Conservation (phyloP, 306 rosid genomes). For the Comarum palustre region DNA sequence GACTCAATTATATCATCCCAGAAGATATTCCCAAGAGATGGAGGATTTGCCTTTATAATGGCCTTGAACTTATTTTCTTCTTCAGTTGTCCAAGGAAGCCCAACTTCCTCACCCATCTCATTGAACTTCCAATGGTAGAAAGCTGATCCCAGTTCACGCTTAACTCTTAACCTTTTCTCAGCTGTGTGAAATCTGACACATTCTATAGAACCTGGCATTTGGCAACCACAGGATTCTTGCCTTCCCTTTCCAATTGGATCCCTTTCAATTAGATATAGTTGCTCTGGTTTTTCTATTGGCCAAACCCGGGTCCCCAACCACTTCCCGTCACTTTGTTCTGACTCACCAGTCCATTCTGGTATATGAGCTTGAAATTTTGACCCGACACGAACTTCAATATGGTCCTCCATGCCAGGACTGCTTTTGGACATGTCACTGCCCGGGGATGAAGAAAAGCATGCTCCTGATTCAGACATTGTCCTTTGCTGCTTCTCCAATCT, state of each 20-base stretch:
- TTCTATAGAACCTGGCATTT: constrained; percentile 46
- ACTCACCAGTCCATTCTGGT: constrained; percentile 55
- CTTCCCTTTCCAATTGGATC: constrained; percentile 87
- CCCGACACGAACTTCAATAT: constrained; percentile 37
- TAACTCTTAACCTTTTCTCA: constrained; percentile 58
- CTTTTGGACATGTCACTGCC: constrained; percentile 31
- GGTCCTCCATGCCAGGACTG: constrained; percentile 21
- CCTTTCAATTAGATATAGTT: constrained; percentile 50
- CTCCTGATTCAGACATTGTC: constrained; percentile 22
- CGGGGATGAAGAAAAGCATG: constrained; percentile 32
- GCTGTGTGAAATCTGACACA: constrained; percentile 65
- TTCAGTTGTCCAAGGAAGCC: constrained; percentile 46
- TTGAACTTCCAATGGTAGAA: constrained; percentile 58
- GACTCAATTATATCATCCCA: constrained; percentile 46
- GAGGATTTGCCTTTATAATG: constrained; percentile 41
- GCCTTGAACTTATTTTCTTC: constrained; percentile 56
- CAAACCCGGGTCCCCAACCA: constrained; percentile 68
- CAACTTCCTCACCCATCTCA: constrained; percentile 62
- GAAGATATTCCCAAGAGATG: constrained; percentile 35
- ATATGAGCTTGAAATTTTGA: constrained; percentile 51
- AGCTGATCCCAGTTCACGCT: constrained; percentile 62
- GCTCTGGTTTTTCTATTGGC: constrained; percentile 47
- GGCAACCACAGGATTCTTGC: constrained; percentile 68
- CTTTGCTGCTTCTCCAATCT: constrained; percentile 33
- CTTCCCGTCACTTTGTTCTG: constrained; percentile 59